Conservation (phyloP, 495 filamentous ascomycete genomes). For the Neurospora cerealis region DNA sequence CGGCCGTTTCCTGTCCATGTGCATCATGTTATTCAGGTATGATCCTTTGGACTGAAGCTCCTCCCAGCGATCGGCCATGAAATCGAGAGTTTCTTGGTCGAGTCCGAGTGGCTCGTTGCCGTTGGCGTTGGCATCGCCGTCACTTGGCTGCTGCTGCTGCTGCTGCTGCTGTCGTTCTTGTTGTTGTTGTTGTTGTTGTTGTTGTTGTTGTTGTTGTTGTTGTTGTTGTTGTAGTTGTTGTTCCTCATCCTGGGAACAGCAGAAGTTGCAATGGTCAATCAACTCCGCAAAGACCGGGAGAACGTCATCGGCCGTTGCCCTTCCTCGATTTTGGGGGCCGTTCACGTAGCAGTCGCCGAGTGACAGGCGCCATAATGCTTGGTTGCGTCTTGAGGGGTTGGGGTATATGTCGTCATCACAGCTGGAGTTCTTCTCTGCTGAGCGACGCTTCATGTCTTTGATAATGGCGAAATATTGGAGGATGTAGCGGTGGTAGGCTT, state of each 20-base stretch:
- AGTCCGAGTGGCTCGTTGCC: not conserved
- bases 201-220: not conserved
- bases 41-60: not conserved
- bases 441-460: not conserved
- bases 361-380: not conserved
- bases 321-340: not conserved
- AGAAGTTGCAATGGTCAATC: not conserved
- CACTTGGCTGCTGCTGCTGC: not conserved
- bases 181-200: not conserved
- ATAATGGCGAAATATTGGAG: not conserved
- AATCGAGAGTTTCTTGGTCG: not conserved
- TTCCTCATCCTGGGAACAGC: not conserved
- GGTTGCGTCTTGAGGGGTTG: not conserved
- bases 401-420: not conserved
- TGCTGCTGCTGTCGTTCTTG: not conserved
- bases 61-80: not conserved
- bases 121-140: not conserved
- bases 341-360: not conserved
- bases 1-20: constrained; percentile 2
- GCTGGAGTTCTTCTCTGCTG: not conserved
- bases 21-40: not conserved
- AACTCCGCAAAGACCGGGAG: not conserved
- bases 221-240: not conserved
- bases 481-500: not conserved
- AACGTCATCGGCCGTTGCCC: not conserved